Evolutionary conservation across 2,329 filamentous ascomycete species (phyloP).

Genomic region (Epichloe sp.): DNA sequence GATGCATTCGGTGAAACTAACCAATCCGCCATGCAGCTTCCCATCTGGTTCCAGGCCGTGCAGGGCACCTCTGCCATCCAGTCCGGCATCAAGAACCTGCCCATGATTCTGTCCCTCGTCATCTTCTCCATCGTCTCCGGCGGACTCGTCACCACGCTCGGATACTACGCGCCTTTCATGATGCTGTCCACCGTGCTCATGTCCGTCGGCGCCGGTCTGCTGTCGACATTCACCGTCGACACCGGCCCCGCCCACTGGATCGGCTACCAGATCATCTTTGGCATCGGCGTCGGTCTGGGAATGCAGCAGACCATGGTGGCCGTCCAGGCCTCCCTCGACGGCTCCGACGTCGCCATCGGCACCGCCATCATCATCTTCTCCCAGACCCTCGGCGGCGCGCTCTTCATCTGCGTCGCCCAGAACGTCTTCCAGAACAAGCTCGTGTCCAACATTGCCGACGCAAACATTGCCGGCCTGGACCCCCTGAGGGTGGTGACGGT

Average conservation of each 20-base stretch:
- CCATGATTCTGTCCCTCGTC: conserved; percentile 17
- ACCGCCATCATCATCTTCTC: conserved; percentile 33
- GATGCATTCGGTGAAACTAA: not conserved
- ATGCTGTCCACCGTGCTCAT: conserved; percentile 19
- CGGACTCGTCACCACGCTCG: conserved; percentile 16
- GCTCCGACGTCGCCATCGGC: conserved; percentile 31
- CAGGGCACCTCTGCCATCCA: conserved; percentile 19
- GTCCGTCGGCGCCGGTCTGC: conserved; percentile 25
- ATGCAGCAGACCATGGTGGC: conserved; percentile 33
- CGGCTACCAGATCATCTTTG: conserved; percentile 25
- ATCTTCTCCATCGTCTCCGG: conserved; percentile 15
- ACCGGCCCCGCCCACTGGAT: conserved; percentile 13
- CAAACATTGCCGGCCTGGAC: conserved; percentile 3
- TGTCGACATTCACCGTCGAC: conserved; percentile 23
- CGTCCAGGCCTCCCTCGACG: conserved; percentile 29
- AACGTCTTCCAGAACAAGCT: conserved; percentile 37
- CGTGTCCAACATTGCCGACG: conserved; percentile 3
- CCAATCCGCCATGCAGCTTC: conserved; percentile 18
- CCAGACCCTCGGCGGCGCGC: conserved; percentile 28
- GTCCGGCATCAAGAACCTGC: conserved; percentile 17
- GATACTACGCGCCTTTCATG: conserved; percentile 30
- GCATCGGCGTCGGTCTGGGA: conserved; percentile 28
- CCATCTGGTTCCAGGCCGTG: conserved; percentile 34
- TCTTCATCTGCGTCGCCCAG: conserved; percentile 39
- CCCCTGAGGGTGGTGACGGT: not conserved